phyloP scores from a whole-genome alignment of 116 monocot species.

The Trichopus zeylanicus region DNA sequence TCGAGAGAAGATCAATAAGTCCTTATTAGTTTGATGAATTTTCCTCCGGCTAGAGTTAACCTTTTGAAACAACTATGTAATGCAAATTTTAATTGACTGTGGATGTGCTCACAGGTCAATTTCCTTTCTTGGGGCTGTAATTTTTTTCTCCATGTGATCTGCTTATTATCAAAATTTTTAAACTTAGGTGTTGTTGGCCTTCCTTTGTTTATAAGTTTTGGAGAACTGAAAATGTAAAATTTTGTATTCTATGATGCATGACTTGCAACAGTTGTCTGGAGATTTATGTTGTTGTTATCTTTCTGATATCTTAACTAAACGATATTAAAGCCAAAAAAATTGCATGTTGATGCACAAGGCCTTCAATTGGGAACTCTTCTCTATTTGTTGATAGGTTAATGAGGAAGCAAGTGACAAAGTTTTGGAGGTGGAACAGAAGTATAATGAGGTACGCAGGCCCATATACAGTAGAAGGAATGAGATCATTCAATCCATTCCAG shows the following conservation, averaged over 20 bases:
- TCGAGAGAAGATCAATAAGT: background rate
- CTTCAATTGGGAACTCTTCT: no score
- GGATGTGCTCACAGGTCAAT: background rate
- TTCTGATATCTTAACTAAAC: no score
- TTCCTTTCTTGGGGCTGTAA: no score
- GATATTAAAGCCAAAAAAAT: no score
- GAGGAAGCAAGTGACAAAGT: conserved; percentile 87
- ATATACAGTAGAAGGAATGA: conserved; percentile 53
- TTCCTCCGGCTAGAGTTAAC: background rate
- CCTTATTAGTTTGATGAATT: background rate
- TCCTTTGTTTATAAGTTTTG: background rate
- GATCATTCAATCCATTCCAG: conserved; percentile 63
- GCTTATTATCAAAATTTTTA: no score
- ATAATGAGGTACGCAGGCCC: conserved; percentile 78
- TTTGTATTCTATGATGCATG: background rate
- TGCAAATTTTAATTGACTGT: background rate
- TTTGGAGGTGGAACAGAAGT: conserved; percentile 81
- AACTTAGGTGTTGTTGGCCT: background rate
- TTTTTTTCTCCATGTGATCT: no score
- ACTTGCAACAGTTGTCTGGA: background rate
- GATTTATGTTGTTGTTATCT: no score
- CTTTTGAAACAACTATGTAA: background rate
- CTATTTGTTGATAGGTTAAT: conserved; percentile 46
- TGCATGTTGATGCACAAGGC: no score
- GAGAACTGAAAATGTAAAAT: background rate